These are phyloP conservation scores for Mycena polygramma DNA, from an alignment of 768 basidiomycete species.

Conservation along the genomic window DNA sequence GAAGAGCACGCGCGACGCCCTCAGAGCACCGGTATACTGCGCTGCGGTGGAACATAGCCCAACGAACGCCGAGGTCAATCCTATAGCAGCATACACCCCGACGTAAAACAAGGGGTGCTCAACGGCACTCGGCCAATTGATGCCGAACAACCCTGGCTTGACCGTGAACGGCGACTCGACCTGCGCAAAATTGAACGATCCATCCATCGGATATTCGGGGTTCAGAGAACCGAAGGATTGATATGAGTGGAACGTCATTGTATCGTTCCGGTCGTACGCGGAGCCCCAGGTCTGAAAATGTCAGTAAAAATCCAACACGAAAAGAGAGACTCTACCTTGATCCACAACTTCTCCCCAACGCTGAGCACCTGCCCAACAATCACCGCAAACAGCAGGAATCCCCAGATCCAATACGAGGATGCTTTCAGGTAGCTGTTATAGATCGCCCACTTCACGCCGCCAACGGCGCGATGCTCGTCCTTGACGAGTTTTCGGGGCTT, in stretches of 20 bases:
- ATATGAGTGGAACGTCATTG: constrained; percentile 14
- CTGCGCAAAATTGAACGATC: constrained; percentile 22
- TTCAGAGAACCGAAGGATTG: constrained; percentile 15
- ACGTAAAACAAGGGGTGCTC: constrained; percentile 81
- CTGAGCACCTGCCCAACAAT: constrained; percentile 62
- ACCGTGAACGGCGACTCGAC: constrained; percentile 41
- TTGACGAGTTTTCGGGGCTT: constrained; percentile 82
- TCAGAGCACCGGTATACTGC: constrained; percentile 73
- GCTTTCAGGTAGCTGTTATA: constrained; percentile 79
- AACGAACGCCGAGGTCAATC: constrained; percentile 40
- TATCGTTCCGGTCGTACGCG: constrained; percentile 28
- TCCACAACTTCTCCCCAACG: constrained; percentile 76
- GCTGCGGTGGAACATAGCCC: constrained; percentile 38
- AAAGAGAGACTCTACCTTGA: constrained; percentile 55
- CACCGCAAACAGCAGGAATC: constrained; percentile 58
- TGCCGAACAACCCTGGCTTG: constrained; percentile 40
- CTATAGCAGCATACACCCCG: constrained; percentile 74
- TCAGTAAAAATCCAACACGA: not conserved
- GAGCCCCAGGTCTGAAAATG: constrained; percentile 34
- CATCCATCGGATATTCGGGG: constrained; percentile 33
- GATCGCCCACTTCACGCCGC: constrained; percentile 84
- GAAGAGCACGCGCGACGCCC: constrained; percentile 61
- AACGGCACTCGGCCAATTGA: constrained; percentile 62
- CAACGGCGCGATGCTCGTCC: constrained; percentile 81
- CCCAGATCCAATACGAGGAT: constrained; percentile 82